Evolutionary conservation across 495 filamentous ascomycete genomes (phyloP).

Genomic region (Tuber borchii): DNA sequence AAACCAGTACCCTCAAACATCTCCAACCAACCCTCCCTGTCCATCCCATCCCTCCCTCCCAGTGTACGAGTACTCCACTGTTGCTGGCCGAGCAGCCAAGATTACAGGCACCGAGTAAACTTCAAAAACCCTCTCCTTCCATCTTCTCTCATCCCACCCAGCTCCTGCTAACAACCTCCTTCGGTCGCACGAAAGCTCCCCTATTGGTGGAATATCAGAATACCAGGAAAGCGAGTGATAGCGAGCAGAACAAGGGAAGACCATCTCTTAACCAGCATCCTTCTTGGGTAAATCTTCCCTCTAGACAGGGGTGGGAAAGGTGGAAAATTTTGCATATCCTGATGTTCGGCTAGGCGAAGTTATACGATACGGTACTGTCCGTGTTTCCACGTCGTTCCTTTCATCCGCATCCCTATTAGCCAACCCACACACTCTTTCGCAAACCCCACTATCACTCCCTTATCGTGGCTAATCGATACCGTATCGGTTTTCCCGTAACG

Average conservation of each 20-base stretch:
- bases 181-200: neutral
- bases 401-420: neutral
- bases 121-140: neutral
- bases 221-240: neutral
- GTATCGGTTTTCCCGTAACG: neutral
- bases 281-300: neutral
- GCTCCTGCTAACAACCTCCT: neutral
- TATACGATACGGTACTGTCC: neutral
- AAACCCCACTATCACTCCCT: neutral
- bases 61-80: neutral
- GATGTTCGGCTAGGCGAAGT: neutral
- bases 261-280: neutral
- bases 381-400: neutral
- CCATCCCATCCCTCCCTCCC: neutral
- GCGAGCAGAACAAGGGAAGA: neutral
- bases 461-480: neutral
- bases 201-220: neutral
- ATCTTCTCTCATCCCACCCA: neutral
- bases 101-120: slow-evolving; percentile 1
- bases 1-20: neutral
- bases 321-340: neutral
- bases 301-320: neutral
- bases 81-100: neutral
- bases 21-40: neutral
- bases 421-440: neutral